phyloP scores from a whole-genome alignment of 768 basidiomycete species.

The Xerocomus potaroensis region DNA sequence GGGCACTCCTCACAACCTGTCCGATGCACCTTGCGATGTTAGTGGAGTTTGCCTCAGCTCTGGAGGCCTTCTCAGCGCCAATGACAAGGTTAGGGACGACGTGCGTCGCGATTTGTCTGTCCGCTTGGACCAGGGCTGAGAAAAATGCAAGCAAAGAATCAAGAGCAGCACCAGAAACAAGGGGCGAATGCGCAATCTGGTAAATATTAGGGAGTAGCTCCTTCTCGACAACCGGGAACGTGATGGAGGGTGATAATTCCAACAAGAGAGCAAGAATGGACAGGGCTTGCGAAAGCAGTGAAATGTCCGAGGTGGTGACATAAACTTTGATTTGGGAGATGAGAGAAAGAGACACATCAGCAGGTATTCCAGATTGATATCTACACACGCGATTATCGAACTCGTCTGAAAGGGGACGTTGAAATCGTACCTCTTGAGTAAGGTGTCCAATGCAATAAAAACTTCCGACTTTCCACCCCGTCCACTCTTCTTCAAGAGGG shows the following conservation, averaged over 20 bases:
- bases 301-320: slow-evolving; percentile 71
- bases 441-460: slow-evolving; percentile 69
- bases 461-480: slow-evolving; percentile 74
- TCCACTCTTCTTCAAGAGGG: slow-evolving; percentile 73
- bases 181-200: slow-evolving; percentile 70
- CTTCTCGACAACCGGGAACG: slow-evolving; percentile 76
- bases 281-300: slow-evolving; percentile 70
- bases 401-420: neutral
- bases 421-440: slow-evolving; percentile 56
- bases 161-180: slow-evolving; percentile 70
- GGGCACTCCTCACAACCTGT: slow-evolving; percentile 69
- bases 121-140: slow-evolving; percentile 74
- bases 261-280: slow-evolving; percentile 64
- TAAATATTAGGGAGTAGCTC: slow-evolving; percentile 64
- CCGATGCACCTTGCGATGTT: slow-evolving; percentile 88
- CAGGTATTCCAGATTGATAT: slow-evolving; percentile 47
- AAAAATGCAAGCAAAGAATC: slow-evolving; percentile 85
- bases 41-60: slow-evolving; percentile 47
- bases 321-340: slow-evolving; percentile 74
- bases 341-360: slow-evolving; percentile 55
- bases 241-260: slow-evolving; percentile 56
- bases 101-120: slow-evolving; percentile 77
- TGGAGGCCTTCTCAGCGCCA: slow-evolving; percentile 59
- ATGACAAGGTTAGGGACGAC: slow-evolving; percentile 73
- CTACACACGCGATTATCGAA: slow-evolving; percentile 23